Percentiles rank a stretch among this genome's conserved stretches.
phyloP scores from a whole-genome alignment of 225 moss, liverwort and hornwort genomes.

The Pseudoscleropodium purum region DNA sequence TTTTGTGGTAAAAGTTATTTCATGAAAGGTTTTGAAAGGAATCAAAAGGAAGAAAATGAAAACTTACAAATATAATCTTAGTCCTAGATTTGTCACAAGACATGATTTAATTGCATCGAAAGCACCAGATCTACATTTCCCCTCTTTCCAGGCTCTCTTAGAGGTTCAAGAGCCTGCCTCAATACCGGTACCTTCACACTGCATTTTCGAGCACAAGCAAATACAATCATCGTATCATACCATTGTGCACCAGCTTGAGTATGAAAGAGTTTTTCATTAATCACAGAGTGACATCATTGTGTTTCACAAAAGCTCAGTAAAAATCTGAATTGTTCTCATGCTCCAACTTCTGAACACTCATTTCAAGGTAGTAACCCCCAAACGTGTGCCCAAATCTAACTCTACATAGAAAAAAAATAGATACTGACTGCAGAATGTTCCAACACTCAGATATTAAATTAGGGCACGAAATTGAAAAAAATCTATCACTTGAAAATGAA shows the following conservation, averaged over 20 bases:
- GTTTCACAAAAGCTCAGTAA: conserved; percentile 2
- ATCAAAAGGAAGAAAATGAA: neutral
- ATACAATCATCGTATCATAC: neutral
- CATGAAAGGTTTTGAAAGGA: neutral
- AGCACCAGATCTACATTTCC: neutral
- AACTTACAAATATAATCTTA: neutral
- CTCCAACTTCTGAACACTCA: neutral
- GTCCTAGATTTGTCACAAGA: neutral
- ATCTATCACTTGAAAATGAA: neutral
- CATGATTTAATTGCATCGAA: neutral
- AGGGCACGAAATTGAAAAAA: neutral
- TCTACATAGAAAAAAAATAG: no score
- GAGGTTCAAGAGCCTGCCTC: neutral
- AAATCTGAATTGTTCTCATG: neutral
- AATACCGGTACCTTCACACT: no score
- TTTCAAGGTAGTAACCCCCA: neutral
- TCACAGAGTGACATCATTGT: neutral
- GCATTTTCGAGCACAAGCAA: neutral
- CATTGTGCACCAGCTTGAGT: neutral
- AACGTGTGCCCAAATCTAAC: neutral
- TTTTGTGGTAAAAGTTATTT: no score
- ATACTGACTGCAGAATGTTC: no score
- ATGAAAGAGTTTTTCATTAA: neutral
- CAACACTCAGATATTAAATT: neutral
- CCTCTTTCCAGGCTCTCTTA: neutral